Evolutionary conservation across 192 early-diverging fungal species (phyloP), one percentile per base, ranked within the genome.

Genomic region (Coemansia sp.): DNA sequence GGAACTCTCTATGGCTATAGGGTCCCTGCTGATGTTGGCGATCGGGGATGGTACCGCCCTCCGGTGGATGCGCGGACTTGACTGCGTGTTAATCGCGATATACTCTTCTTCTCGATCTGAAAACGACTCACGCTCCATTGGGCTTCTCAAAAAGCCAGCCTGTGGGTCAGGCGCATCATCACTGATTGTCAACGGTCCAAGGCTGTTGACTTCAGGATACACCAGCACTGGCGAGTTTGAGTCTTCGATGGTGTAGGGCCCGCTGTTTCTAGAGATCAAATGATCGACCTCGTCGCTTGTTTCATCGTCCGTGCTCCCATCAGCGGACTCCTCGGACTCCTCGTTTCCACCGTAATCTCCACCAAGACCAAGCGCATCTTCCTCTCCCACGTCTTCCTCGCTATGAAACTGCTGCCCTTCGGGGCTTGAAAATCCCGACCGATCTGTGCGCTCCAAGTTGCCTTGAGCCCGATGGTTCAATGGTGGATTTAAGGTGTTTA

Each of bases 31-130:
- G 63, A 30, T 53, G 63, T 34, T 21, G 35, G 12, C 24, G 1
- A 10, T 26, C 9, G 21, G 21, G 9, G 51, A 24, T 53, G 63
- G 16, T 14, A 14, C 18, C 18, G 21, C 24, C 38, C 57, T 33
- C 4, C 57, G 8, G 57, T 59, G 57, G 5, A 59, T 20, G 36
- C 36, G 30, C 18, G 66, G 72, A 14, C 72, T 75, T 24, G 60
- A 24, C 30, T 75, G 72, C 9, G 72, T 68, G 48, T 68, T 65
- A 10, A 75, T 64, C 14, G 57, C 38, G 35, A 68, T 75, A 24
- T 44, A 59, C n/a, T 75, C 72, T 26, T 52, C 51, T 4, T 26
- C 63, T 4, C 2, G 23, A 20, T 26, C 62, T 9, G 33, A 18
- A 23, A 4, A 21, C 26, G 34, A 26, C 24, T 26, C 61, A 21